Evolutionary conservation across 2,329 filamentous ascomycete genomes (phyloP).

Genomic region (Mariannaea sp.): DNA sequence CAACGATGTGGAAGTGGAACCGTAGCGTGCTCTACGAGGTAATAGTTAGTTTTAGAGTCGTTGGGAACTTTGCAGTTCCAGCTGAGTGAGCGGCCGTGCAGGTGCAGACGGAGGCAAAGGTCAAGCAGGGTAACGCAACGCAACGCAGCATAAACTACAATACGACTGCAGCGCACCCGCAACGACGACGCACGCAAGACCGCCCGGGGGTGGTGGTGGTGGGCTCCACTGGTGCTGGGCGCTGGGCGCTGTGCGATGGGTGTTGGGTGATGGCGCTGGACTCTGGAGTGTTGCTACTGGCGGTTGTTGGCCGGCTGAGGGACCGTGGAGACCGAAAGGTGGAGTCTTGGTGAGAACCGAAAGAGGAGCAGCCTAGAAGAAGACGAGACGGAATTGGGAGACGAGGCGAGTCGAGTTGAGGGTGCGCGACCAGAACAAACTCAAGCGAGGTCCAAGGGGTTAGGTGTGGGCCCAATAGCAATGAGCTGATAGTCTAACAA

Average conservation of each 20-base stretch:
- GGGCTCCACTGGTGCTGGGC: conserved; percentile 13
- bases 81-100: conserved; percentile 12
- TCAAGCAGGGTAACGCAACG: conserved; percentile 2
- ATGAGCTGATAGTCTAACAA: too few species aligned
- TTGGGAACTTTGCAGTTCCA: too few species aligned
- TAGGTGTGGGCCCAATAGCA: too few species aligned
- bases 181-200: background rate
- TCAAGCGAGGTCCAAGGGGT: too few species aligned
- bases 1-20: conserved; percentile 17
- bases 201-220: background rate
- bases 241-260: too few species aligned
- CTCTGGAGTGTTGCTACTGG: background rate
- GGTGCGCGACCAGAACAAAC: background rate
- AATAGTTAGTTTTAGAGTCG: background rate
- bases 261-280: too few species aligned
- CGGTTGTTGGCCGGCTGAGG: conserved; percentile 27
- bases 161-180: background rate
- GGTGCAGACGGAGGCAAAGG: background rate
- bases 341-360: conserved; percentile 25
- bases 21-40: background rate
- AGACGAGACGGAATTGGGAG: conserved; percentile 28
- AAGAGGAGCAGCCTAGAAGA: too few species aligned
- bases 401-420: conserved; percentile 1
- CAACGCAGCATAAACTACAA: background rate
- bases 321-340: conserved; percentile 29